Percentiles rank a stretch among this genome's conserved stretches.
These are phyloP conservation scores for Acaromyces ingoldii DNA, from an alignment of 1,284 basidiomycete genomes.

Conservation along the genomic window DNA sequence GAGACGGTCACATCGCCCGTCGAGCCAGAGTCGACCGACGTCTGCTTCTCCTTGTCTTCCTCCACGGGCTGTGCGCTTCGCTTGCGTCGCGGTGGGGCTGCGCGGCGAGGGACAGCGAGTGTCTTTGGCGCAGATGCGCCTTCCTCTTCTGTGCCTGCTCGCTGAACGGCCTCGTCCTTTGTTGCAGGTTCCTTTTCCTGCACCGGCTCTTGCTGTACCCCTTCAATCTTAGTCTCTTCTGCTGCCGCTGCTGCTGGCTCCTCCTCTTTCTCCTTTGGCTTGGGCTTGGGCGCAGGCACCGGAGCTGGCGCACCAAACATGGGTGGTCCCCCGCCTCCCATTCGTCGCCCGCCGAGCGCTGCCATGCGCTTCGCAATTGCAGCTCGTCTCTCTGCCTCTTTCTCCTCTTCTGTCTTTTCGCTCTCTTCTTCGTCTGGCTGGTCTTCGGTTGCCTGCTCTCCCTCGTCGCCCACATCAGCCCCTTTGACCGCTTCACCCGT, in stretches of 20 bases:
- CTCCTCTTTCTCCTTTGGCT: background rate
- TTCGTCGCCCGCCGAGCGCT: conserved; percentile 10
- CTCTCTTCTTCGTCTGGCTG: background rate
- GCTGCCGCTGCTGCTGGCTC: background rate
- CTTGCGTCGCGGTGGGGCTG: conserved; percentile 37
- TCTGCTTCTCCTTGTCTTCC: background rate
- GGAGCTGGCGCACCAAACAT: conserved; percentile 10
- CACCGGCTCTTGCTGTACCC: background rate
- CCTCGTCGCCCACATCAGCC: conserved; percentile 7
- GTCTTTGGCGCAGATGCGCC: conserved; percentile 22
- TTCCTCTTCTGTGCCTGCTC: conserved; percentile 11
- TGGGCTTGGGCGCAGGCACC: conserved; percentile 1
- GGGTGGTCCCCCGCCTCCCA: conserved; percentile 9
- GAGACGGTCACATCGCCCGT: background rate
- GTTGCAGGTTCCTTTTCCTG: background rate
- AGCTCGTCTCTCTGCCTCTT: conserved; percentile 13
- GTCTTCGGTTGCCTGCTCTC: conserved; percentile 8
- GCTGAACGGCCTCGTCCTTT: background rate
- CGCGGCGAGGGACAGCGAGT: conserved; percentile 31
- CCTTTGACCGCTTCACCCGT: background rate
- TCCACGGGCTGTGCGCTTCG: conserved; percentile 10
- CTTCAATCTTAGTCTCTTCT: too few species aligned
- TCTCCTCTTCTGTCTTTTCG: conserved; percentile 15
- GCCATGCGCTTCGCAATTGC: conserved; percentile 17
- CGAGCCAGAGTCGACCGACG: background rate